Conservation (phyloP, 108 stramenopile genomes). For the Poteriospumella lacustris region DNA sequence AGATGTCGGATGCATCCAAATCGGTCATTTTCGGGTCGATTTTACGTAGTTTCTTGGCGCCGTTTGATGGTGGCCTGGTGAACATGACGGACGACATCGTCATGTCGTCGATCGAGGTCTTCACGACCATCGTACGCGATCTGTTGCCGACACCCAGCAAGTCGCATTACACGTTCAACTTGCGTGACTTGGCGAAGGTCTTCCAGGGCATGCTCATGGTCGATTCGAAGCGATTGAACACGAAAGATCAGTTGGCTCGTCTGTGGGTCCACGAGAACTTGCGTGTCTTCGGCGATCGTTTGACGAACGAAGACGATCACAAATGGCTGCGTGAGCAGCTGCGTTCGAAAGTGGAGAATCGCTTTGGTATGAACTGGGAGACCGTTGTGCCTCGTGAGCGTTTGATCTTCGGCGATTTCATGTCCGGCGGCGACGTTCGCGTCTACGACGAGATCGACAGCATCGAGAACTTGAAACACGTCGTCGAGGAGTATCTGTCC, state of each 20-base stretch:
- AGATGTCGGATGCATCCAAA: constrained; percentile 58
- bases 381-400: neutral
- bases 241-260: constrained; percentile 46
- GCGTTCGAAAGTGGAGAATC: constrained; percentile 9
- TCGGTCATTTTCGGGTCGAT: constrained; percentile 58
- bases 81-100: constrained; percentile 42
- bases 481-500: constrained; percentile 52
- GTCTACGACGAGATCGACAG: constrained; percentile 51
- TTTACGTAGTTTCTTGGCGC: constrained; percentile 48
- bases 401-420: constrained; percentile 59
- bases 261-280: constrained; percentile 61
- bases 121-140: constrained; percentile 49
- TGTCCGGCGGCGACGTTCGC: constrained; percentile 37
- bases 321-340: constrained; percentile 51
- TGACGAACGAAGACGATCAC: constrained; percentile 54
- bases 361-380: constrained; percentile 44
- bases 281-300: constrained; percentile 60
- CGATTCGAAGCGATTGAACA: constrained; percentile 35
- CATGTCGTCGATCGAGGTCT: constrained; percentile 47
- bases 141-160: constrained; percentile 59
- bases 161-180: constrained; percentile 70
- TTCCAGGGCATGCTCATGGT: constrained; percentile 63
- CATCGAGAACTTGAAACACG: constrained; percentile 43
- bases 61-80: constrained; percentile 40
- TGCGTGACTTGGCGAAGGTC: constrained; percentile 64